These are phyloP conservation scores for Fusarium sp. DNA, from an alignment of 2,329 filamentous ascomycete species.

Conservation along the genomic window DNA sequence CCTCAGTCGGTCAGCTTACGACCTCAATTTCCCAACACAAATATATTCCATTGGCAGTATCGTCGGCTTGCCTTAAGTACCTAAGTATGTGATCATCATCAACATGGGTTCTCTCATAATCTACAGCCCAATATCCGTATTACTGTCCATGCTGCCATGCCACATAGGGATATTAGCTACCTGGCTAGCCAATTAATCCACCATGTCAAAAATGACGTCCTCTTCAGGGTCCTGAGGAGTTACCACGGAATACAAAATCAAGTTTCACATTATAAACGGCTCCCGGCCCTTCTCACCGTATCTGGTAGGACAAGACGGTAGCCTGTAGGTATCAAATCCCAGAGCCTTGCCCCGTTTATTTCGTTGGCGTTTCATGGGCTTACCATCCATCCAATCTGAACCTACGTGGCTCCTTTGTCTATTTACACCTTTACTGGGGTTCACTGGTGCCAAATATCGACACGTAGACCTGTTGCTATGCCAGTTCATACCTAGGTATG, in stretches of 20 bases:
- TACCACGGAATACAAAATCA: conserved; percentile 24
- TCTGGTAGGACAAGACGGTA: conserved; percentile 4
- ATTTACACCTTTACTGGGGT: conserved; percentile 2
- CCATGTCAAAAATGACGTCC: conserved; percentile 21
- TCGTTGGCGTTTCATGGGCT: conserved; percentile 26
- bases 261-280: conserved; percentile 28
- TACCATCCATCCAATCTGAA: neutral
- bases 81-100: neutral
- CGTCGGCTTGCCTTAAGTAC: neutral
- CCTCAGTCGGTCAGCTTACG: neutral
- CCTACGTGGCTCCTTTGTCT: conserved; percentile 26
- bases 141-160: neutral
- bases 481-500: neutral
- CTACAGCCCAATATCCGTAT: neutral
- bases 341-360: neutral
- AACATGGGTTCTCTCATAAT: neutral
- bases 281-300: conserved; percentile 14
- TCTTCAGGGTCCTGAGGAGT: conserved; percentile 4
- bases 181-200: neutral
- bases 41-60: neutral
- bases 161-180: neutral
- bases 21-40: neutral
- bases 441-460: conserved; percentile 16
- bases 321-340: neutral
- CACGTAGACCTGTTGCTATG: conserved; percentile 11